These are phyloP conservation scores for Isoetes taiwanensis DNA, from an alignment of 75 land plant species.

Conservation along the genomic window DNA sequence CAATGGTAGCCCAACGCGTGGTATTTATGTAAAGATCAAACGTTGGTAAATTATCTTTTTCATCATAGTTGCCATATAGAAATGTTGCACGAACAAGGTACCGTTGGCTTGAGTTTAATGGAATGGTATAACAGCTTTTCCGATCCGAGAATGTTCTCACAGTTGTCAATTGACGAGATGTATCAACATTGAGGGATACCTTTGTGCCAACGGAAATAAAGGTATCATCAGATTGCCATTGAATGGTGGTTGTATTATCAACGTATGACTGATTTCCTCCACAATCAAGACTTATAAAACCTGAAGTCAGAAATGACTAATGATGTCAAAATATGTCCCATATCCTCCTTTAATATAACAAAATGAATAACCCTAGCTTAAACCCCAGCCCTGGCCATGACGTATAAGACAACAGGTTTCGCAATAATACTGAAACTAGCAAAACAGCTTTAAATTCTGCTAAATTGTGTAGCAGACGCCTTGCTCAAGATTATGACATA, in stretches of 20 bases:
- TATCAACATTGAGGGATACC: too few relatives aligned
- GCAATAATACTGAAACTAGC: too few relatives aligned
- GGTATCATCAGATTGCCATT: constrained; percentile 33
- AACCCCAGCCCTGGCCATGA: too few relatives aligned
- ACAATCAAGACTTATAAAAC: constrained; percentile 73
- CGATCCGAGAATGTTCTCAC: constrained; percentile 52
- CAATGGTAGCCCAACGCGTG: constrained; percentile 58
- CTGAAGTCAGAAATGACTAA: too few relatives aligned
- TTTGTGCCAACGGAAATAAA: constrained; percentile 31
- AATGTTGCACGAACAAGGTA: constrained; percentile 71
- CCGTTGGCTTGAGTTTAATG: constrained; percentile 42
- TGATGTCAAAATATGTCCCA: too few relatives aligned
- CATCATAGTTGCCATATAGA: constrained; percentile 71
- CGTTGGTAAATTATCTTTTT: constrained; percentile 27
- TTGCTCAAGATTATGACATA: too few relatives aligned
- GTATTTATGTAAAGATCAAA: constrained; percentile 64
- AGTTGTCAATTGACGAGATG: too few relatives aligned
- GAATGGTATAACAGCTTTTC: constrained; percentile 48
- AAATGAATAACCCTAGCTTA: too few relatives aligned
- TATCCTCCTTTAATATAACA: too few relatives aligned
- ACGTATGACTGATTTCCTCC: constrained; percentile 43
- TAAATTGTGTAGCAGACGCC: too few relatives aligned
- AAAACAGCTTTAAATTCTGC: too few relatives aligned
- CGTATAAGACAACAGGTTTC: too few relatives aligned
- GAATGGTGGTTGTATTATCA: constrained; percentile 42